Evolutionary conservation across 257 asterid genomes (phyloP), one percentile per base, ranked within the genome.

Genomic region (Knoxia roxburghii): DNA sequence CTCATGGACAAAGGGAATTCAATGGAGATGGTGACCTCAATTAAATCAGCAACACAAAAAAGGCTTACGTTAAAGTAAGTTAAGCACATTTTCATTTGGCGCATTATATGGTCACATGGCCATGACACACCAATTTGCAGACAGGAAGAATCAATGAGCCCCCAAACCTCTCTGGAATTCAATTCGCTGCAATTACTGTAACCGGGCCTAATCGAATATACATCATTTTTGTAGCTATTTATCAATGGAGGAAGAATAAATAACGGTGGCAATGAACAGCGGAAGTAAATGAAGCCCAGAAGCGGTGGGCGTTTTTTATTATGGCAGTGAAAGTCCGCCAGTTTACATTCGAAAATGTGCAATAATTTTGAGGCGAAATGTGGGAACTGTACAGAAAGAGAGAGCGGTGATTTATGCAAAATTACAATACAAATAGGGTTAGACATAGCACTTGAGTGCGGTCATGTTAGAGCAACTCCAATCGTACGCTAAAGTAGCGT

Each of bases 371-470:
- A 30, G 14, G 41, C 11, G 50, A 65, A 33, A 65, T 12, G 14
- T 10, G 2, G 9, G 21, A 13, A 20, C 71, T 67, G 61, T 67
- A 67, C 71, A 65, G n/a, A n/a, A 50, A 15, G 61, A 55, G 33
- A 60, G 32, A 65, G 32, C 7, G n/a, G n/a, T n/a, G n/a, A n/a
- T n/a, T n/a, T 15, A 50, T 65, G 56, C 50, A 50, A 50, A 37
- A n/a, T n/a, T n/a, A n/a, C n/a, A n/a, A 49, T 50, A 12, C 61
- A 67, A 51, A 53, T 67, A 35, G 27, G n/a, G 61, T 67, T 67
- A 67, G 71, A 52, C 45, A 65, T 37, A 17, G 62, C 71, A 52
- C 62, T 35, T 27, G 18, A 37, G 29, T 35, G 70, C 52, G 18
- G 27, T 24, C 51, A 52, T 52, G 71, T 52, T n/a, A n/a, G n/a